phyloP scores from a whole-genome alignment of 257 asterid species.

The Forsythia viridissima region DNA sequence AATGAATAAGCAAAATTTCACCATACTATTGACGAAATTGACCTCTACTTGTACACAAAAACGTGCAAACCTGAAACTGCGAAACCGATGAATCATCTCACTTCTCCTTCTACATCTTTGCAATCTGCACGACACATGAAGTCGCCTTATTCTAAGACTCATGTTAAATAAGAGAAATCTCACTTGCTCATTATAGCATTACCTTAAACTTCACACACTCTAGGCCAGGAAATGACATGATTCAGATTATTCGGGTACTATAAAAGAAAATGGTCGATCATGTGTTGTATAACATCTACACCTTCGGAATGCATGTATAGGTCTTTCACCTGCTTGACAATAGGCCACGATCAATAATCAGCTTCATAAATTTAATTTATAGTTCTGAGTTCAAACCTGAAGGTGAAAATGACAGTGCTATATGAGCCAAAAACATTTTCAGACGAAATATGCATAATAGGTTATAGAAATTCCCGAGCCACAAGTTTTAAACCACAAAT shows the following conservation, averaged over 20 bases:
- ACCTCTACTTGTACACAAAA: not conserved
- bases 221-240: not conserved
- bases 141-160: not conserved
- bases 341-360: conserved; percentile 4
- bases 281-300: conserved; percentile 84
- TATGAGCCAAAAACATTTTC: not conserved
- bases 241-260: conserved; percentile 22
- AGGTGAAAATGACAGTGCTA: not conserved
- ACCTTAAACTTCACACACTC: not conserved
- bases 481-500: not conserved
- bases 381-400: not conserved
- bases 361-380: not conserved
- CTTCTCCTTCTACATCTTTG: not conserved
- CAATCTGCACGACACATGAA: not conserved
- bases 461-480: not conserved
- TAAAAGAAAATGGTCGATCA: conserved; percentile 77
- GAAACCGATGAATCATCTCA: not conserved
- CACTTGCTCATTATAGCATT: not conserved
- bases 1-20: not conserved
- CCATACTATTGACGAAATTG: not conserved
- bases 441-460: not conserved
- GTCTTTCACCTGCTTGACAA: conserved; percentile 70
- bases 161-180: not conserved
- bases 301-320: conserved; percentile 77
- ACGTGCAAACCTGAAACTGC: not conserved